A percentile compares a stretch with the other conserved stretches of the same genome.
These are phyloP conservation scores for Clarireedia paspali DNA, from an alignment of 2,329 filamentous ascomycete species.

Conservation along the genomic window DNA sequence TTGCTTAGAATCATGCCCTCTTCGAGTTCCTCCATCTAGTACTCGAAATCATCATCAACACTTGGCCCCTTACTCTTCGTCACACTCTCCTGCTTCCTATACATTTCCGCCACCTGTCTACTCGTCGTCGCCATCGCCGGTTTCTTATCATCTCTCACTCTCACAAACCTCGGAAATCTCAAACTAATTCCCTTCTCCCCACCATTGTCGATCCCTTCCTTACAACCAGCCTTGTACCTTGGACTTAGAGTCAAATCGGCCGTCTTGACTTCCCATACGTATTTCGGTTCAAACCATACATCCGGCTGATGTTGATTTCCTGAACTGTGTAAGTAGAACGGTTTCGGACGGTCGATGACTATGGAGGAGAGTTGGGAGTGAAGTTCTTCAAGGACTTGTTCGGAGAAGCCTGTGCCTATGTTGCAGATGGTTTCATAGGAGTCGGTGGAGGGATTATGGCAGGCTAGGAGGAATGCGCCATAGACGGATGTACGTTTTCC, in stretches of 20 bases:
- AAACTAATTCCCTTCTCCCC: constrained; percentile 77
- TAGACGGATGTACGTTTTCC: constrained; percentile 95
- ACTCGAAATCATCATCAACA: constrained; percentile 97
- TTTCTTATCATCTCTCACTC: constrained; percentile 90
- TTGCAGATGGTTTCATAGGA: constrained; percentile 96
- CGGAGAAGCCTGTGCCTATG: constrained; percentile 94
- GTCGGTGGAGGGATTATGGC: constrained; percentile 75
- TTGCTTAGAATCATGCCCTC: neutral
- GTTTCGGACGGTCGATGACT: constrained; percentile 84
- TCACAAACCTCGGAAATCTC: constrained; percentile 89
- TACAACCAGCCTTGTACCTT: constrained; percentile 82
- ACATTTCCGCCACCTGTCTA: constrained; percentile 91
- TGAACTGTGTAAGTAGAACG: constrained; percentile 82
- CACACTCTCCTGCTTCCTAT: constrained; percentile 82
- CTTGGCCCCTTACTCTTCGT: constrained; percentile 76
- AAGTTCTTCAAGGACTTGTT: constrained; percentile 84
- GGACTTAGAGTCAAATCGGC: constrained; percentile 91
- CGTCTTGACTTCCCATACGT: constrained; percentile 97
- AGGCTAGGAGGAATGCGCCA: constrained; percentile 90
- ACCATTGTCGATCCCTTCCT: constrained; percentile 65
- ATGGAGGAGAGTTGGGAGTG: constrained; percentile 67
- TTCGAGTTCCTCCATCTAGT: constrained; percentile 40
- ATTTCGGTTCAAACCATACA: constrained; percentile 93
- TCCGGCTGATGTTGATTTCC: constrained; percentile 91
- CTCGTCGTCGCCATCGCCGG: constrained; percentile 80